Conservation (phyloP, 2,329 filamentous ascomycete genomes). For the Penicillium sp. region DNA sequence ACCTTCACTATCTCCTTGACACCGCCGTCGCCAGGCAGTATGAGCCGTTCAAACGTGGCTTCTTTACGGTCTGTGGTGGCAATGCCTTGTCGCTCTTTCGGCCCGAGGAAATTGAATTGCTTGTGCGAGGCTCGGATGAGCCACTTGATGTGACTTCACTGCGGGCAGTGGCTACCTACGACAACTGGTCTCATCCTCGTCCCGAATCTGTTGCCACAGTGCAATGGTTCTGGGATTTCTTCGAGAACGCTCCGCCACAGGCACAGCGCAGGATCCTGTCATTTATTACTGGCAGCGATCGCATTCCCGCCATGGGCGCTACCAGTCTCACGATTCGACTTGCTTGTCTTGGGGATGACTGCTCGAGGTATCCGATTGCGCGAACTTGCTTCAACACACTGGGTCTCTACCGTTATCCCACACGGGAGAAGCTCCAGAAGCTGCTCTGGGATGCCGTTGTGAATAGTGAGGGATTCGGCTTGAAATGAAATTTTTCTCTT, state of each 20-base stretch:
- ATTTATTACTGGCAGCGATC: constrained; percentile 87
- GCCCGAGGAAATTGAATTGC: constrained; percentile 85
- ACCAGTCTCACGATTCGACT: constrained; percentile 75
- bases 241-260: constrained; percentile 60
- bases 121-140: constrained; percentile 82
- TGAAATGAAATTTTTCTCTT: constrained; percentile 53
- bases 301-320: constrained; percentile 83
- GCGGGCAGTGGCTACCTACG: constrained; percentile 73
- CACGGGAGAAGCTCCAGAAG: constrained; percentile 63
- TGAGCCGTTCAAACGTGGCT: constrained; percentile 89
- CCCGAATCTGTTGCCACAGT: constrained; percentile 65
- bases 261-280: constrained; percentile 76
- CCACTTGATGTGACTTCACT: constrained; percentile 73
- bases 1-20: constrained; percentile 77
- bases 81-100: constrained; percentile 84
- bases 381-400: constrained; percentile 89
- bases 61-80: constrained; percentile 86
- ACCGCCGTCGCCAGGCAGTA: constrained; percentile 76
- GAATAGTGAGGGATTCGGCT: constrained; percentile 87
- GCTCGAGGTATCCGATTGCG: constrained; percentile 73
- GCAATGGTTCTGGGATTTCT: constrained; percentile 85
- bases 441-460: constrained; percentile 82
- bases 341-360: constrained; percentile 71
- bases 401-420: constrained; percentile 69
- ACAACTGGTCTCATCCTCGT: constrained; percentile 65